These are phyloP conservation scores for Corymbia maculata DNA, from an alignment of 345 rosid species.

Conservation along the genomic window DNA sequence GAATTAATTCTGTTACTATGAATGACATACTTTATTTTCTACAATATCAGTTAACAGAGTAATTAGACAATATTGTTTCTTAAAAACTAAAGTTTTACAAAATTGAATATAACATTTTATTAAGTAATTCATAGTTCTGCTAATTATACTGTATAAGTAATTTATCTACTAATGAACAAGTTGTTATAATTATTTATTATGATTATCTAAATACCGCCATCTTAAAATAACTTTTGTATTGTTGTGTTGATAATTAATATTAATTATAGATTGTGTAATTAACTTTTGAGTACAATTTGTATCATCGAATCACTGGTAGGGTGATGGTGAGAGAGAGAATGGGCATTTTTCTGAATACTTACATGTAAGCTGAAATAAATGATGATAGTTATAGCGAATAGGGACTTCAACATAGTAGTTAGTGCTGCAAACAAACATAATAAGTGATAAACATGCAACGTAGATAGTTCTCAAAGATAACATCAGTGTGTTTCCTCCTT, in stretches of 20 bases:
- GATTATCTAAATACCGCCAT: neutral
- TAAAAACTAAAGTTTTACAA: neutral
- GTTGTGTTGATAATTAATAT: neutral
- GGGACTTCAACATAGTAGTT: neutral
- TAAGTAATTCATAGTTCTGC: neutral
- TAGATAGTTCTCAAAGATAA: neutral
- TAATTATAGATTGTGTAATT: neutral
- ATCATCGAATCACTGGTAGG: neutral
- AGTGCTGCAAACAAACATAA: neutral
- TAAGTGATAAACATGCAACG: neutral
- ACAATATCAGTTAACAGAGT: neutral
- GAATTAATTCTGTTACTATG: too few species aligned
- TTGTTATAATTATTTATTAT: neutral
- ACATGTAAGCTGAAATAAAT: neutral
- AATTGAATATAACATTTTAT: neutral
- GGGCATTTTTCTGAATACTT: neutral
- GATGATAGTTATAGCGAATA: neutral
- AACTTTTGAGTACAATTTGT: neutral
- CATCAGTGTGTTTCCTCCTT: neutral
- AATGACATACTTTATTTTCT: too few species aligned
- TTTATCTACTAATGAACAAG: neutral
- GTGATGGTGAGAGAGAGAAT: neutral
- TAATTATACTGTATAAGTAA: neutral
- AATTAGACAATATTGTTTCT: neutral
- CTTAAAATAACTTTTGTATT: neutral